Conservation (phyloP, 306 rosid species). For the Fragaria nilgerrensis region DNA sequence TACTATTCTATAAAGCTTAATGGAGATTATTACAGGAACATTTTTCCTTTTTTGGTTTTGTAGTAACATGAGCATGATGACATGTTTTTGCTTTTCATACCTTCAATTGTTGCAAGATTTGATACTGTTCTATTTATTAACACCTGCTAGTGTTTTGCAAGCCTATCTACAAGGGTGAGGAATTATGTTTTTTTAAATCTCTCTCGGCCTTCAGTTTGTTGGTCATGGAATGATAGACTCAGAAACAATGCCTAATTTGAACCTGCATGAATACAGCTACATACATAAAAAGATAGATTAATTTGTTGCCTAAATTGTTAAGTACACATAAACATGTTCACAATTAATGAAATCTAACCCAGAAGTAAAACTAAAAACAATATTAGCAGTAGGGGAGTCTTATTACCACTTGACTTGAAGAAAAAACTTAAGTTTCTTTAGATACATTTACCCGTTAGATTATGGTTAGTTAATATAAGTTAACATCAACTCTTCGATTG, state of each 20-base stretch:
- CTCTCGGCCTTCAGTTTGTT: background rate
- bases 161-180: background rate
- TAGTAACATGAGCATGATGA: background rate
- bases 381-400: background rate
- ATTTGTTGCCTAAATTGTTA: background rate
- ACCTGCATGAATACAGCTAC: background rate
- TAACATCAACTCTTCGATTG: background rate
- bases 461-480: background rate
- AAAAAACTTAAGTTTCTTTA: background rate
- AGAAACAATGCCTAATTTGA: background rate
- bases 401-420: background rate
- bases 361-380: background rate
- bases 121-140: background rate
- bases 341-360: background rate
- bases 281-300: background rate
- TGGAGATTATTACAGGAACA: background rate
- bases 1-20: slow-evolving; percentile 16
- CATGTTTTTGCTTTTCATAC: background rate
- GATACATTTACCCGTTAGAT: background rate
- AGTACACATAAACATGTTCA: background rate
- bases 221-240: background rate
- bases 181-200: background rate
- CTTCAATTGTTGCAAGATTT: background rate
- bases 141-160: background rate
- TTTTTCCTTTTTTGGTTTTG: background rate